Conservation (phyloP, 164 flowering plant species). For the Vitis rotundifolia region DNA sequence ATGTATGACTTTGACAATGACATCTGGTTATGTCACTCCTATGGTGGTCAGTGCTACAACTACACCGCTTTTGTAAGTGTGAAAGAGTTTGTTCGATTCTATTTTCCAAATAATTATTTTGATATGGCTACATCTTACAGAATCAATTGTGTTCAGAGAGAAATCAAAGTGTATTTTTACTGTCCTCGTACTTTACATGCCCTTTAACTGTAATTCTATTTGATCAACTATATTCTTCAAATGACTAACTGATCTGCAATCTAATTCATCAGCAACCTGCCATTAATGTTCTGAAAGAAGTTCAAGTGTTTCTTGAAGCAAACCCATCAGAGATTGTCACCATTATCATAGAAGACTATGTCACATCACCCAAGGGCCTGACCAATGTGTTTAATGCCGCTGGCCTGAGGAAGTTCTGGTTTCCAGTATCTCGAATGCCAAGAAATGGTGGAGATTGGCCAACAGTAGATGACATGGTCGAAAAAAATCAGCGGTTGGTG, state of each 20-base stretch:
- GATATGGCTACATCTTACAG: neutral
- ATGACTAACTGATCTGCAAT: slow-evolving; percentile 3
- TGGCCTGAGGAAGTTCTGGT: slow-evolving; percentile 82
- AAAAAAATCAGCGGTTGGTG: slow-evolving; percentile 71
- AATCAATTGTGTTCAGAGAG: neutral
- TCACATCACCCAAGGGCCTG: slow-evolving; percentile 69
- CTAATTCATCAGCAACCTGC: slow-evolving; percentile 70
- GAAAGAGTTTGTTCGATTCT: neutral
- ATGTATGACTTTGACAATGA: slow-evolving; percentile 80
- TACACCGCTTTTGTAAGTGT: slow-evolving; percentile 84
- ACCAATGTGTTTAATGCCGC: slow-evolving; percentile 75
- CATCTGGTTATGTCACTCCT: slow-evolving; percentile 91
- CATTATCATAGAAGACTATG: slow-evolving; percentile 81
- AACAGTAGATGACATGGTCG: slow-evolving; percentile 73
- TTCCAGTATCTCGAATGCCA: slow-evolving; percentile 87
- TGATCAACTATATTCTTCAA: neutral
- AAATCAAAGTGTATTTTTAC: neutral
- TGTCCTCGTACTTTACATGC: neutral
- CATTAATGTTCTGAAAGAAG: slow-evolving; percentile 57
- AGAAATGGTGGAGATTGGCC: slow-evolving; percentile 88
- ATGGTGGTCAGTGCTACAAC: slow-evolving; percentile 69
- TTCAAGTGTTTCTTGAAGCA: slow-evolving; percentile 58
- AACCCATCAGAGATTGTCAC: slow-evolving; percentile 75
- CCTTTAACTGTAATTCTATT: neutral
- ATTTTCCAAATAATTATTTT: neutral